Evolutionary conservation across 257 asterid species (phyloP).

Genomic region (Fraxinus pennsylvanica): DNA sequence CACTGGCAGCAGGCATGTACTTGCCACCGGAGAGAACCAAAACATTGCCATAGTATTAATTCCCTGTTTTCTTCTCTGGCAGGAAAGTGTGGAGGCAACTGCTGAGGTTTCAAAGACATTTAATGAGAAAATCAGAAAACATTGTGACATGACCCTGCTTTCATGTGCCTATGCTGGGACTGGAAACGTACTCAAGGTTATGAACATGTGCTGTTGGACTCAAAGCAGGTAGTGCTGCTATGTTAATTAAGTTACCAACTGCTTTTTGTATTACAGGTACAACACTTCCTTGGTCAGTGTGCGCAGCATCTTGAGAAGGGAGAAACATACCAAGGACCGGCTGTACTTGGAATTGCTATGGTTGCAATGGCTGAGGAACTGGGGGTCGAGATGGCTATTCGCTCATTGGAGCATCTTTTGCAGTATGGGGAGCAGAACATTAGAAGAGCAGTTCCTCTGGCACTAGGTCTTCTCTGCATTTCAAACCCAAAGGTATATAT

Average conservation of each 20-base stretch:
- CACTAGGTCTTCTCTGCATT: constrained; percentile 91
- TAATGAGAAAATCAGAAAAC: constrained; percentile 72
- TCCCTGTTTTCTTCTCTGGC: constrained; percentile 25
- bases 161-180: constrained; percentile 99
- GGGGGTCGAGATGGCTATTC: constrained; percentile 95
- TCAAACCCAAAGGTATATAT: constrained; percentile 81
- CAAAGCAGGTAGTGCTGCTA: background rate
- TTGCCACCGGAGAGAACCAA: background rate
- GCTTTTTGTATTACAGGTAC: constrained; percentile 60
- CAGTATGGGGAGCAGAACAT: constrained; percentile 94
- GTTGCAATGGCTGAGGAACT: constrained; percentile 98
- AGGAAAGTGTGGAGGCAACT: constrained; percentile 92
- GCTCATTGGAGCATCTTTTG: constrained; percentile 89
- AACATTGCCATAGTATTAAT: constrained; percentile 26
- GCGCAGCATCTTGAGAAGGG: constrained; percentile 90
- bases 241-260: constrained; percentile 21
- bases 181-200: constrained; percentile 92
- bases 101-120: constrained; percentile 87
- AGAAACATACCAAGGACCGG: constrained; percentile 85
- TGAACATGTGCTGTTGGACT: constrained; percentile 7
- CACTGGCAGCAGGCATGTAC: constrained; percentile 8
- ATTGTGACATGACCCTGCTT: constrained; percentile 83
- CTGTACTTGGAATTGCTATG: constrained; percentile 98
- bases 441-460: constrained; percentile 89
- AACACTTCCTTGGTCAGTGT: constrained; percentile 91